These are phyloP conservation scores for Ogataea pilisensis DNA, from an alignment of 805 yeast genomes.

Conservation along the genomic window DNA sequence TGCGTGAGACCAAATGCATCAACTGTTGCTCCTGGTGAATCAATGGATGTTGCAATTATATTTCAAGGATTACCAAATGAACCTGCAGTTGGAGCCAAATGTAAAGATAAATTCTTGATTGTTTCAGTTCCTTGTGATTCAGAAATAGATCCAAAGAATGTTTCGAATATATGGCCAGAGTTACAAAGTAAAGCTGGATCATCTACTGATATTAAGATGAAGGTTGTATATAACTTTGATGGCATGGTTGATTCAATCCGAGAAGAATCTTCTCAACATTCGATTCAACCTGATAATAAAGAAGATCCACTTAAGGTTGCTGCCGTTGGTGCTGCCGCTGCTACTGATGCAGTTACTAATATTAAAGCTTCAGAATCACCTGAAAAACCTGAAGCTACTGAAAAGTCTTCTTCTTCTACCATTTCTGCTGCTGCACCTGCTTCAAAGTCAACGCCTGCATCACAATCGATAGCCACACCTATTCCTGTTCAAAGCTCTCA, in stretches of 20 bases:
- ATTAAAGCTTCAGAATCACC: constrained; percentile 1
- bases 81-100: constrained; percentile 67
- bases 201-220: constrained; percentile 27
- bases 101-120: constrained; percentile 89
- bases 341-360: constrained; percentile 2
- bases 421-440: too few relatives aligned
- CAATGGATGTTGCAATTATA: constrained; percentile 72
- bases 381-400: neutral
- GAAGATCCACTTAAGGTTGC: constrained; percentile 13
- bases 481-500: neutral
- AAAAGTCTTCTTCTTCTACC: neutral
- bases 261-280: constrained; percentile 25
- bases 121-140: constrained; percentile 76
- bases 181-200: constrained; percentile 52
- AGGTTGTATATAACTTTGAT: constrained; percentile 29
- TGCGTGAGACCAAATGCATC: constrained; percentile 97
- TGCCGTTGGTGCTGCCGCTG: constrained; percentile 11
- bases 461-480: neutral
- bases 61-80: constrained; percentile 79
- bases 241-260: constrained; percentile 28
- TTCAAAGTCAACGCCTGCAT: neutral
- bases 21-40: constrained; percentile 67
- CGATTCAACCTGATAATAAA: constrained; percentile 13
- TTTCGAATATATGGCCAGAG: constrained; percentile 72
- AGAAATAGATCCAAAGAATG: constrained; percentile 47